Evolutionary conservation across 2,329 filamentous ascomycete genomes (phyloP).

Genomic region (Aspergillus fischeri): DNA sequence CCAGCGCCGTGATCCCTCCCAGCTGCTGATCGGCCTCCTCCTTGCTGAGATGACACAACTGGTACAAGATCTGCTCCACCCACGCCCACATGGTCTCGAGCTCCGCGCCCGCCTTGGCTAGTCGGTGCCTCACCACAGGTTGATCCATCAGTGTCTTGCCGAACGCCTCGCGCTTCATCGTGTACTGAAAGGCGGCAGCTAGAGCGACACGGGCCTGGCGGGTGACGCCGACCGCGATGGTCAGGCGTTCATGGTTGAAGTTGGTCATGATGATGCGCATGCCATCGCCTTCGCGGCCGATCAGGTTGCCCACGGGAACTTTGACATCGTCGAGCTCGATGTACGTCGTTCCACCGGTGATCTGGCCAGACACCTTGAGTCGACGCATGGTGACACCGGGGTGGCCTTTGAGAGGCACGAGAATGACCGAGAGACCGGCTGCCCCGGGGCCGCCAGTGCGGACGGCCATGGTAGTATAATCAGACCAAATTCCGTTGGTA

Average conservation of each 20-base stretch:
- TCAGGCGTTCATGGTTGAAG: slow-evolving; percentile 73
- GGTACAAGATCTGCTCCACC: slow-evolving; percentile 67
- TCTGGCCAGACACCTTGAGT: slow-evolving; percentile 63
- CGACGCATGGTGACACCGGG: slow-evolving; percentile 65
- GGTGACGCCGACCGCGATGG: slow-evolving; percentile 61
- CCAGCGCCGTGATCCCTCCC: slow-evolving; percentile 67
- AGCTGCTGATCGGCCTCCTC: slow-evolving; percentile 50
- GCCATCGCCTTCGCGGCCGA: slow-evolving; percentile 65
- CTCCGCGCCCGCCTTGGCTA: slow-evolving; percentile 65
- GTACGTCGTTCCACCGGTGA: slow-evolving; percentile 65
- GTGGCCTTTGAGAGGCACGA: slow-evolving; percentile 66
- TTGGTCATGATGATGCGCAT: slow-evolving; percentile 75
- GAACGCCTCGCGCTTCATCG: slow-evolving; percentile 63
- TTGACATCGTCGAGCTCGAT: slow-evolving; percentile 73
- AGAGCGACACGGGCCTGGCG: slow-evolving; percentile 60
- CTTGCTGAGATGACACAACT: slow-evolving; percentile 58
- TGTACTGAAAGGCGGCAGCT: slow-evolving; percentile 57
- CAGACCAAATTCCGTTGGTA: slow-evolving; percentile 67
- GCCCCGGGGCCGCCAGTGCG: slow-evolving; percentile 65
- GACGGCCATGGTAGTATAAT: slow-evolving; percentile 68
- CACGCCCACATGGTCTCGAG: slow-evolving; percentile 69
- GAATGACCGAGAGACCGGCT: slow-evolving; percentile 60
- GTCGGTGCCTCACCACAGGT: slow-evolving; percentile 67
- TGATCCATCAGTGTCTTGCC: slow-evolving; percentile 68
- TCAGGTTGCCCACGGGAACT: slow-evolving; percentile 66